Conservation (phyloP, 371 early-diverging fungal species). For the Rhizomucor miehei region DNA sequence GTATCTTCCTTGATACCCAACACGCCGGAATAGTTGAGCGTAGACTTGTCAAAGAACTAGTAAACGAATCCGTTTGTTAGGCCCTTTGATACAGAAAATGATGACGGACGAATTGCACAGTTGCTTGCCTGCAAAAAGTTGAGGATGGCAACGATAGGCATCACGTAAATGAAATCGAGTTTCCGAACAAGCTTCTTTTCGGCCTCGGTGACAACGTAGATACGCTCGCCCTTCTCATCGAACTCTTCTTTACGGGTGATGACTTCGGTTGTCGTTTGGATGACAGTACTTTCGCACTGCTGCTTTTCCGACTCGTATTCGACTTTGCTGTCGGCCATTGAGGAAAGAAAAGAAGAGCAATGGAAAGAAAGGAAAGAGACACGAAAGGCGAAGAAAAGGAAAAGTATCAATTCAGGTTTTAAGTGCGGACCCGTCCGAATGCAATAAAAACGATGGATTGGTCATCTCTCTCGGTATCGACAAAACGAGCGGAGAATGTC, state of each 20-base stretch:
- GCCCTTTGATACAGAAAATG: too few species aligned
- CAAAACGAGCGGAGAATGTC: too few species aligned
- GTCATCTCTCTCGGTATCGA: too few species aligned
- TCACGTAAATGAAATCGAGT: slow-evolving; percentile 26
- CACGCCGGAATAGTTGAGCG: slow-evolving; percentile 22
- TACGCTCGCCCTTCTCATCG: slow-evolving; percentile 25
- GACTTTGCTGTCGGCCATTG: slow-evolving; percentile 20
- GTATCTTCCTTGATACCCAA: slow-evolving; percentile 22
- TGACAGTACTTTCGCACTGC: background rate
- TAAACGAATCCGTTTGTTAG: too few species aligned
- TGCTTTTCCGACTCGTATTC: slow-evolving; percentile 15
- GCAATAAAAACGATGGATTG: too few species aligned
- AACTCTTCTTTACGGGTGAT: slow-evolving; percentile 4
- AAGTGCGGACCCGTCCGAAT: too few species aligned
- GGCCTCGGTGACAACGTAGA: slow-evolving; percentile 11
- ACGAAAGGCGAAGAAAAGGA: too few species aligned
- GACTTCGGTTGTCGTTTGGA: background rate
- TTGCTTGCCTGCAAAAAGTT: slow-evolving; percentile 27
- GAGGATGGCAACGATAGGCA: slow-evolving; percentile 28
- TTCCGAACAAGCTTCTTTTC: slow-evolving; percentile 22
- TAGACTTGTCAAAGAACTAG: slow-evolving; percentile 33
- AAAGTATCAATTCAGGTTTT: background rate
- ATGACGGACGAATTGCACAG: too few species aligned
- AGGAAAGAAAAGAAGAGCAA: slow-evolving; percentile 9
- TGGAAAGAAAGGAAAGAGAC: slow-evolving; percentile 7